Percentiles rank a stretch among this genome's conserved stretches.
phyloP scores from a whole-genome alignment of 2,329 filamentous ascomycete genomes.

The Aspergillus awamori region DNA sequence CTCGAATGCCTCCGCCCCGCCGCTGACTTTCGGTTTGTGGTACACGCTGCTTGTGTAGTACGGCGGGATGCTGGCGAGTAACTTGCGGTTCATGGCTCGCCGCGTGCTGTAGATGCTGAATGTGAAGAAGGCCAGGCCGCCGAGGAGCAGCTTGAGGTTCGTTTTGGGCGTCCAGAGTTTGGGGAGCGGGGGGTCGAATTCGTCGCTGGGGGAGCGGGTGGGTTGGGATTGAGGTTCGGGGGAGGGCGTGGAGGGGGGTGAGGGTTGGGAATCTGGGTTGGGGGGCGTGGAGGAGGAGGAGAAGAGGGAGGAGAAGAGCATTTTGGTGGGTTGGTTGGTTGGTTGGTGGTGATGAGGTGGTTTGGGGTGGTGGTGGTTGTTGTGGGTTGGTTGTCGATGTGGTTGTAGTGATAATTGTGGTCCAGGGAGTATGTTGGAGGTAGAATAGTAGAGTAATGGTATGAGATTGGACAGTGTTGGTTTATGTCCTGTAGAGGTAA shows the following conservation, averaged over 20 bases:
- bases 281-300: conserved; percentile 15
- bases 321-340: conserved; percentile 8
- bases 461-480: background rate
- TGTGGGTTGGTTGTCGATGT: background rate
- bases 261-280: conserved; percentile 10
- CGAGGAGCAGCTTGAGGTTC: conserved; percentile 63
- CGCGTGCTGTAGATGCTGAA: conserved; percentile 72
- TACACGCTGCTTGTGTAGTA: conserved; percentile 64
- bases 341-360: background rate
- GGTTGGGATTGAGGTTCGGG: conserved; percentile 17
- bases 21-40: conserved; percentile 56
- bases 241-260: background rate
- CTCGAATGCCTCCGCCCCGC: conserved; percentile 74
- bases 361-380: background rate
- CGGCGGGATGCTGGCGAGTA: conserved; percentile 64
- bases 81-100: conserved; percentile 65
- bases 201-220: background rate
- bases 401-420: background rate
- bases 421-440: background rate
- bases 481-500: background rate
- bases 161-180: conserved; percentile 27
- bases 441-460: background rate
- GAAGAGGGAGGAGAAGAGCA: conserved; percentile 20
- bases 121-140: conserved; percentile 74
- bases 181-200: conserved; percentile 15